A percentile compares a stretch with the other conserved stretches of the same genome.
Evolutionary conservation across 2,329 filamentous ascomycete species (phyloP).

Genomic region (Elsinoe necatrix): DNA sequence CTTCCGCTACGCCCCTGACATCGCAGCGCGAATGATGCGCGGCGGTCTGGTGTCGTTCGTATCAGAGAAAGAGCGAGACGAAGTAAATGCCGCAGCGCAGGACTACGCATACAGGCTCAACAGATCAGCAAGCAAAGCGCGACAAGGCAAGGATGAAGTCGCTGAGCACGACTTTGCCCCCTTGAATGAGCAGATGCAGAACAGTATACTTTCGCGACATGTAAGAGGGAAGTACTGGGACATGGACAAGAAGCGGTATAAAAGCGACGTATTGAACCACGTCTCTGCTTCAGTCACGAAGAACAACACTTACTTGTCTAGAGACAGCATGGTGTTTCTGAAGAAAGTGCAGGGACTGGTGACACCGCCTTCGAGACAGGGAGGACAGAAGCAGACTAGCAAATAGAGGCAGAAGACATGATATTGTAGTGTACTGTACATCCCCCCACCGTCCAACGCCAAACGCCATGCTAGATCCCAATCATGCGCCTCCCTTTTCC

Average conservation of each 20-base stretch:
- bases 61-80: conserved; percentile 19
- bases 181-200: conserved; percentile 16
- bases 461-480: neutral
- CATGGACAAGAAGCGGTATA: conserved; percentile 18
- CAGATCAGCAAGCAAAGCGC: conserved; percentile 5
- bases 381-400: neutral
- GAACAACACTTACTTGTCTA: conserved; percentile 23
- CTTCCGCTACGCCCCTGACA: conserved; percentile 18
- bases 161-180: conserved; percentile 16
- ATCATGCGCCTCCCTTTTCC: neutral
- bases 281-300: conserved; percentile 20
- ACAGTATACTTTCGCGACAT: conserved; percentile 21
- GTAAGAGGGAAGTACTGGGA: conserved; percentile 24
- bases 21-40: conserved; percentile 21
- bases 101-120: conserved; percentile 16
- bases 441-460: neutral
- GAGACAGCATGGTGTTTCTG: conserved; percentile 28
- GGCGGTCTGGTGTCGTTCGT: conserved; percentile 20
- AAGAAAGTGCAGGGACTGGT: conserved; percentile 26
- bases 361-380: neutral
- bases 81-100: conserved; percentile 17
- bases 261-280: conserved; percentile 22
- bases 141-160: conserved; percentile 12
- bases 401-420: neutral
- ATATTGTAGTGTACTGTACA: conserved; percentile 2